Percentiles rank a stretch among this genome's conserved stretches.
phyloP scores from a whole-genome alignment of 331 rosid genomes.

The Saraca asoca region DNA sequence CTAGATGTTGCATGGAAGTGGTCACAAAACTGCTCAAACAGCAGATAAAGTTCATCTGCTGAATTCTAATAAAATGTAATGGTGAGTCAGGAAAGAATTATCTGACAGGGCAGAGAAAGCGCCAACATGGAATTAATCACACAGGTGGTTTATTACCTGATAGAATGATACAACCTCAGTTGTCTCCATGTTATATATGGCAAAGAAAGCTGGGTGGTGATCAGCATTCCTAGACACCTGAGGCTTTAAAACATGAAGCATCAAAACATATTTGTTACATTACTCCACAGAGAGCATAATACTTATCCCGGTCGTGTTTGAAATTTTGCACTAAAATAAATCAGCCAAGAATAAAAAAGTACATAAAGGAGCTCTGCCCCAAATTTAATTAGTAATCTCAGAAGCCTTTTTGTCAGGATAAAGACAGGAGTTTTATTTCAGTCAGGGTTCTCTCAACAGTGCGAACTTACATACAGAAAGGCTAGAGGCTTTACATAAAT shows the following conservation, averaged over 20 bases:
- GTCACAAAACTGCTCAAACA: conserved; percentile 86
- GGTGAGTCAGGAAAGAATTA: conserved; percentile 35
- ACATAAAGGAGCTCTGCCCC: conserved; percentile 12
- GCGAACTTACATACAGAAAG: conserved; percentile 10
- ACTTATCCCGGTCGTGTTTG: conserved; percentile 16
- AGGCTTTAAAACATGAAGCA: conserved; percentile 44
- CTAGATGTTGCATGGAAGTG: conserved; percentile 80
- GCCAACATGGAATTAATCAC: conserved; percentile 10
- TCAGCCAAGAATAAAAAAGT: conserved; percentile 1
- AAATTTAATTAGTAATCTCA: neutral
- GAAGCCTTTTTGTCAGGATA: neutral
- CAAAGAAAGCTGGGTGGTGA: conserved; percentile 77
- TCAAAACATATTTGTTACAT: conserved; percentile 31
- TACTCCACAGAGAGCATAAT: conserved; percentile 28
- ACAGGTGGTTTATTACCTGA: conserved; percentile 54
- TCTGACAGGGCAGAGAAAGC: neutral
- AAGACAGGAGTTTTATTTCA: conserved; percentile 15
- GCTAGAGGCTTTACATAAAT: conserved; percentile 11
- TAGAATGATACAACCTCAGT: conserved; percentile 89
- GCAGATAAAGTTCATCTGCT: conserved; percentile 77
- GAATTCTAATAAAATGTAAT: conserved; percentile 63
- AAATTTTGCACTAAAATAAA: conserved; percentile 21
- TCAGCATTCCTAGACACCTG: conserved; percentile 83
- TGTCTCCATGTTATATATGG: conserved; percentile 96
- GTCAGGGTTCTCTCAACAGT: neutral